These are phyloP conservation scores for Wickerhamiella galacta DNA, from an alignment of 805 yeast genomes.

Conservation along the genomic window DNA sequence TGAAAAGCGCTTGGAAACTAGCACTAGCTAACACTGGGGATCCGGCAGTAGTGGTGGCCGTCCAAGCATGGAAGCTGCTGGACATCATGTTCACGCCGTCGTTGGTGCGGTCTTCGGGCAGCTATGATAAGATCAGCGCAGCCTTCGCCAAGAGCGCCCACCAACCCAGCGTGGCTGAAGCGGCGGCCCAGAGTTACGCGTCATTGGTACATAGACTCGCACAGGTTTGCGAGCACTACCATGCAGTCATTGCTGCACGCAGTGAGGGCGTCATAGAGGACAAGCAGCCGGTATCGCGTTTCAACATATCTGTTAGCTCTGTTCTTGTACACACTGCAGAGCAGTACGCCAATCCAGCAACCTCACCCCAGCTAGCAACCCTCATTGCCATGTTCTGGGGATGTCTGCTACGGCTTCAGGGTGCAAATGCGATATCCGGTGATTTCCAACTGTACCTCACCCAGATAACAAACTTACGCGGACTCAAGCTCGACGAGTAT, in stretches of 20 bases:
- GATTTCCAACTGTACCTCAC: neutral
- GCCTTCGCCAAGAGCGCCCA: constrained; percentile 13
- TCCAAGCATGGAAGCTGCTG: constrained; percentile 19
- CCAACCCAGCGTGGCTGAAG: neutral
- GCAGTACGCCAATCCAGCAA: no score
- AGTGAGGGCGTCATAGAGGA: no score
- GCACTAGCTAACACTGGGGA: constrained; percentile 17
- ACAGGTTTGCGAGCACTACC: neutral
- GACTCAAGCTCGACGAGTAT: constrained; percentile 1
- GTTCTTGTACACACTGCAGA: no score
- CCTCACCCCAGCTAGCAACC: no score
- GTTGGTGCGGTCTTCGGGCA: constrained; percentile 13
- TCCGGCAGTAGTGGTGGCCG: constrained; percentile 17
- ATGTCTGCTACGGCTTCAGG: neutral
- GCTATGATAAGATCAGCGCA: constrained; percentile 16
- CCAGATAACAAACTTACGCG: neutral
- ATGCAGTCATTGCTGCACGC: no score
- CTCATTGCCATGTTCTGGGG: neutral
- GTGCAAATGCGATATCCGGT: constrained; percentile 3
- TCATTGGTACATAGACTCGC: neutral
- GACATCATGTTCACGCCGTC: constrained; percentile 14
- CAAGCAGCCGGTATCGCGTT: no score
- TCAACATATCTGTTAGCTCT: no score
- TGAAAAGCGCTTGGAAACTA: constrained; percentile 20
- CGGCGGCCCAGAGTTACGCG: neutral